Conservation (phyloP, 352 stramenopile species). For the Pythium sukuiense region DNA sequence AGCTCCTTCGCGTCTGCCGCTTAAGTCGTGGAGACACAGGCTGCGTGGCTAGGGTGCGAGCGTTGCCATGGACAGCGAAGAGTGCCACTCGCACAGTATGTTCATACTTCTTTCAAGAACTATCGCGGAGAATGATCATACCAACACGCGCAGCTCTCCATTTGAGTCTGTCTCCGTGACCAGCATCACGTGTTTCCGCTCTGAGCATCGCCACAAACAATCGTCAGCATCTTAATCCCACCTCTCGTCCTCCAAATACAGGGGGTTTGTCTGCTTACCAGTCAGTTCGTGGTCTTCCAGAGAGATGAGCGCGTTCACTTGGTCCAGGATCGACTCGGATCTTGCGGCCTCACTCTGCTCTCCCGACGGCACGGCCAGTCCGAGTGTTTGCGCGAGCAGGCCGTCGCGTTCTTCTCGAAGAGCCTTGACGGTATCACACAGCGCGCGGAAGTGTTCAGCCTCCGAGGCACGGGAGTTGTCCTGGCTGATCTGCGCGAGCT, state of each 20-base stretch:
- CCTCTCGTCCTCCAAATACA: background rate
- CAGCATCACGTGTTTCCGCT: conserved; percentile 28
- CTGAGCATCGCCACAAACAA: background rate
- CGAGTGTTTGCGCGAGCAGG: conserved; percentile 16
- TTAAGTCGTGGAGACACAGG: background rate
- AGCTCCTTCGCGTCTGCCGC: background rate
- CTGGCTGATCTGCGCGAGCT: conserved; percentile 30
- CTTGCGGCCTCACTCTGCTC: background rate
- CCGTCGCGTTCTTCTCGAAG: conserved; percentile 17
- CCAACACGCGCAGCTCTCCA: conserved; percentile 27
- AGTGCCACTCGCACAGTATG: background rate
- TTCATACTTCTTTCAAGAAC: background rate
- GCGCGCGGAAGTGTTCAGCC: conserved; percentile 25
- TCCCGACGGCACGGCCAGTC: conserved; percentile 1
- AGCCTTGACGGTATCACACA: conserved; percentile 13
- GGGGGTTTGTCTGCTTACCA: conserved; percentile 10
- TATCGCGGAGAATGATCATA: conserved; percentile 14
- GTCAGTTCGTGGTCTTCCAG: conserved; percentile 30
- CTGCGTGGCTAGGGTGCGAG: background rate
- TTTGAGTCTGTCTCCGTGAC: conserved; percentile 29
- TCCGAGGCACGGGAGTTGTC: conserved; percentile 29
- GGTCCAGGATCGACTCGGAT: conserved; percentile 13
- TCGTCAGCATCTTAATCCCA: background rate
- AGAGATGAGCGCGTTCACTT: conserved; percentile 29
- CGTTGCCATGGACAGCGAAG: conserved; percentile 16